phyloP scores from a whole-genome alignment of 805 yeast species.

The Blastobotrys peoriensis region DNA sequence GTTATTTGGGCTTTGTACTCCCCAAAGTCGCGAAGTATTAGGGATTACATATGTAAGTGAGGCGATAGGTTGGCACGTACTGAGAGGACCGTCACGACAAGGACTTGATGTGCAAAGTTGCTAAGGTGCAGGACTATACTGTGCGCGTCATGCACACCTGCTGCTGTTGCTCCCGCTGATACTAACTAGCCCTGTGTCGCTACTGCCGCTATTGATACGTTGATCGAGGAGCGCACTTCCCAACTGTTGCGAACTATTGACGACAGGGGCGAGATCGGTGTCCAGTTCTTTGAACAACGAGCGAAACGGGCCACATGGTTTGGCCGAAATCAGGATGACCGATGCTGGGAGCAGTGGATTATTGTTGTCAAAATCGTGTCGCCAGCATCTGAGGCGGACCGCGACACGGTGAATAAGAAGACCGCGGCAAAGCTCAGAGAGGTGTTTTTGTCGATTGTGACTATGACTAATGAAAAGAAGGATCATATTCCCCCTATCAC shows the following conservation, averaged over 20 bases:
- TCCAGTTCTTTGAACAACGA: conserved; percentile 28
- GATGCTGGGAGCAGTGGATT: conserved; percentile 69
- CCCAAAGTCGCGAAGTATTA: conserved; percentile 48
- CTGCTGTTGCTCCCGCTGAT: too few species aligned
- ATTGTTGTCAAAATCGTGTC: conserved; percentile 45
- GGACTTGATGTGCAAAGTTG: too few species aligned
- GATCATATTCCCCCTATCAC: conserved; percentile 72
- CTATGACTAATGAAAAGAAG: conserved; percentile 49
- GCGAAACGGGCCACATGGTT: conserved; percentile 47
- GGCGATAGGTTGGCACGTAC: too few species aligned
- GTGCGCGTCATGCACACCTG: too few species aligned
- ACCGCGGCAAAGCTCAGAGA: conserved; percentile 35
- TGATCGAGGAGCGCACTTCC: conserved; percentile 34
- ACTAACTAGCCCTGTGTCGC: conserved; percentile 37
- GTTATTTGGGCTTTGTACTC: conserved; percentile 57
- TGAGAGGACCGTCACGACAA: too few species aligned
- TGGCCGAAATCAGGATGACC: conserved; percentile 40
- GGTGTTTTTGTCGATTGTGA: conserved; percentile 42
- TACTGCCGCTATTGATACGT: conserved; percentile 43
- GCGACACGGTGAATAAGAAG: conserved; percentile 21
- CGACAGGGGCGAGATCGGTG: conserved; percentile 19
- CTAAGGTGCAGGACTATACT: too few species aligned
- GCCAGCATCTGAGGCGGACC: conserved; percentile 17
- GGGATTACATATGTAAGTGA: conserved; percentile 47
- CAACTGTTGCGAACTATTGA: conserved; percentile 24